These are phyloP conservation scores for Vitis cinerea DNA, from an alignment of 164 flowering plant genomes.

Conservation along the genomic window DNA sequence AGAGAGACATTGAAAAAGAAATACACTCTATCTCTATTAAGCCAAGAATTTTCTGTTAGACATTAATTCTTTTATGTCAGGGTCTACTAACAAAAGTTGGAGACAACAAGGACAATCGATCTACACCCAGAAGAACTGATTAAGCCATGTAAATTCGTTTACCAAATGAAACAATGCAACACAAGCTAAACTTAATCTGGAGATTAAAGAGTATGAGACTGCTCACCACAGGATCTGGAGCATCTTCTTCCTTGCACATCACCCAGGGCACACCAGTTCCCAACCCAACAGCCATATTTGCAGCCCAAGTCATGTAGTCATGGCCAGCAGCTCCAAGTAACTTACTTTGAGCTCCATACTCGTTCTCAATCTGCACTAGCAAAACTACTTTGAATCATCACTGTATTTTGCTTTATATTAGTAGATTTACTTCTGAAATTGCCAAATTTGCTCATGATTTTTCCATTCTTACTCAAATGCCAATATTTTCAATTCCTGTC, in stretches of 20 bases:
- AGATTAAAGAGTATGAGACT: neutral
- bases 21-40: too few relatives aligned
- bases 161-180: neutral
- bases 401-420: neutral
- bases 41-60: too few relatives aligned
- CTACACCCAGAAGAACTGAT: neutral
- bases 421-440: neutral
- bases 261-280: slow-evolving; percentile 86
- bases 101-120: too few relatives aligned
- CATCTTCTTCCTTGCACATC: slow-evolving; percentile 84
- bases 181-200: neutral
- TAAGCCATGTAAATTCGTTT: neutral
- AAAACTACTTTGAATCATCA: neutral
- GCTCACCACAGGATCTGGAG: slow-evolving; percentile 83
- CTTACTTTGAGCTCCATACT: slow-evolving; percentile 61
- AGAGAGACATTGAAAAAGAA: too few relatives aligned
- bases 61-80: too few relatives aligned
- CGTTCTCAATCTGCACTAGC: slow-evolving; percentile 66
- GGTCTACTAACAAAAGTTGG: too few relatives aligned
- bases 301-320: slow-evolving; percentile 75
- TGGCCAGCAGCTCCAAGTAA: slow-evolving; percentile 55
- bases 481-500: too few relatives aligned
- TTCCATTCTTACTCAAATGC: neutral
- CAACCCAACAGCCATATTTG: slow-evolving; percentile 65
- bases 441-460: neutral